A percentile compares a stretch with the other conserved stretches of the same genome.
Conservation (phyloP, 192 early-diverging fungal species). For the Coemansia sp. region DNA sequence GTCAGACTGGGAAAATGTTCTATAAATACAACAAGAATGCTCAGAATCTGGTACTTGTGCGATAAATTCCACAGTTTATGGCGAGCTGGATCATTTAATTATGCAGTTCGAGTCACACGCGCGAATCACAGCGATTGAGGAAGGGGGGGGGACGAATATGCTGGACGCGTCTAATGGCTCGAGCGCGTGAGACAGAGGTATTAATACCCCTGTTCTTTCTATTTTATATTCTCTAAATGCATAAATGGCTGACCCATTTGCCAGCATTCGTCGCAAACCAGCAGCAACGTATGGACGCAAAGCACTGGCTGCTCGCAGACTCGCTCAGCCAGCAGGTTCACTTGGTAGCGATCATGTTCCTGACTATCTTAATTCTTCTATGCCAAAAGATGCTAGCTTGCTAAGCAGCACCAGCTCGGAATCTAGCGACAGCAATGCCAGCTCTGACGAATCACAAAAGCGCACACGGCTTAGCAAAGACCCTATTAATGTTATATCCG, state of each 20-base stretch:
- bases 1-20: not conserved
- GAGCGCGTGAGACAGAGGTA: too few species aligned
- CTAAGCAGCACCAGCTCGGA: not conserved
- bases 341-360: not conserved
- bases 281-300: constrained; percentile 49
- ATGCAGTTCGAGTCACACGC: constrained; percentile 9
- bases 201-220: too few species aligned
- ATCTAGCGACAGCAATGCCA: constrained; percentile 9
- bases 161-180: constrained; percentile 1
- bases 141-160: too few species aligned
- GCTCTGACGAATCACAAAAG: constrained; percentile 4
- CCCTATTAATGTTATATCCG: not conserved
- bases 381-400: not conserved
- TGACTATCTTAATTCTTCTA: not conserved
- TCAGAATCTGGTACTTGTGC: too few species aligned
- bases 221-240: not conserved
- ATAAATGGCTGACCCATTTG: constrained; percentile 46
- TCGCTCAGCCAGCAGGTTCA: constrained; percentile 11
- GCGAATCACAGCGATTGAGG: not conserved
- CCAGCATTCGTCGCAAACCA: constrained; percentile 43
- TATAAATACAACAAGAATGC: too few species aligned
- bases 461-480: constrained; percentile 4
- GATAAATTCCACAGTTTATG: too few species aligned
- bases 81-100: not conserved
- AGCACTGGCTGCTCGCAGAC: constrained; percentile 40